Evolutionary conservation across 805 yeast genomes (phyloP).

Genomic region (Candida chauliodis): DNA sequence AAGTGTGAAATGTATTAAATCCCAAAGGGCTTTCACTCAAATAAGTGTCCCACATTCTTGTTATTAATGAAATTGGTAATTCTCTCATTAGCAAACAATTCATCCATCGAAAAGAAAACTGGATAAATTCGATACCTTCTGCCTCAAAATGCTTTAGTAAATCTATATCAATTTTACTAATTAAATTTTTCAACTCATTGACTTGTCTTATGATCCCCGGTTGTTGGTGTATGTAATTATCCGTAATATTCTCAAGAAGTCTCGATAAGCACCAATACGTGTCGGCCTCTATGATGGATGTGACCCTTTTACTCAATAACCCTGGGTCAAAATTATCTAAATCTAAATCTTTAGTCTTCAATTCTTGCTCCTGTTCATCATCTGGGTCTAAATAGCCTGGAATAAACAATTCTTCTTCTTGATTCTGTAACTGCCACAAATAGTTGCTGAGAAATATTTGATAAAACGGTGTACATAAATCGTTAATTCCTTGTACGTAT

Average conservation of each 20-base stretch:
- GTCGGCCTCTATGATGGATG: conserved; percentile 83
- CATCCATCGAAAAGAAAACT: conserved; percentile 98
- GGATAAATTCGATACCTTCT: conserved; percentile 91
- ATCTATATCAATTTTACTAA: conserved; percentile 73
- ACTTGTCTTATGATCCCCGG: conserved; percentile 96
- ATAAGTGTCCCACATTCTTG: conserved; percentile 98
- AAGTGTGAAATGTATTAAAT: conserved; percentile 88
- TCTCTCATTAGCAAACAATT: conserved; percentile 96
- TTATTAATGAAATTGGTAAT: conserved; percentile 67
- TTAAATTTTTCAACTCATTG: conserved; percentile 68
- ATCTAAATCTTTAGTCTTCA: conserved; percentile 21
- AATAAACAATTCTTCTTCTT: conserved; percentile 25
- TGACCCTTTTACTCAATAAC: conserved; percentile 53
- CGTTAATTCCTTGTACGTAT: conserved; percentile 96
- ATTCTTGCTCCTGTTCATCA: conserved; percentile 18
- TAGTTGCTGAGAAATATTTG: conserved; percentile 80
- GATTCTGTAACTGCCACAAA: conserved; percentile 37
- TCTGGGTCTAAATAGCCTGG: conserved; percentile 31
- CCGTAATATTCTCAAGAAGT: conserved; percentile 90
- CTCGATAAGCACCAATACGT: conserved; percentile 95
- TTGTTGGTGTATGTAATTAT: conserved; percentile 95
- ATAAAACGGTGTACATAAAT: conserved; percentile 86
- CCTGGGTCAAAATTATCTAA: conserved; percentile 63
- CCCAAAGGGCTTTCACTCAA: conserved; percentile 71
- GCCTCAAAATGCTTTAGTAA: conserved; percentile 68